Evolutionary conservation across 306 rosid species (phyloP), one percentile per base, ranked within the genome.

Genomic region (Hippophae gyantsensis): DNA sequence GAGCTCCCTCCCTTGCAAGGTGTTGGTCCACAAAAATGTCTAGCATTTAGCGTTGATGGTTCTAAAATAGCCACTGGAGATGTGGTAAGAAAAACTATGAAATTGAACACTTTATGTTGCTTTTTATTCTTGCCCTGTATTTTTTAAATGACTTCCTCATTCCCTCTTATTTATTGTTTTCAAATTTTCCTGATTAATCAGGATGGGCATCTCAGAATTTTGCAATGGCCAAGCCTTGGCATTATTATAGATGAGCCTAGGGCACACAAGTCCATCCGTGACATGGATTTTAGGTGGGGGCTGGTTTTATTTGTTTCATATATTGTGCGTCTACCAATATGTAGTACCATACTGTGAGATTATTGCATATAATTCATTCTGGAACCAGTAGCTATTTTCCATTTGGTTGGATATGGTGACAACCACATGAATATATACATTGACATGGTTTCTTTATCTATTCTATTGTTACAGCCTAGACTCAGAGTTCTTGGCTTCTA

Each of bases 61-160:
- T 83, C 96, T 76, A 92, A 81, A 69, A 56, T 92, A 64, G 96
- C 98, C 55, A 81, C 87, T 47, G 98, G 98, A 9, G 95, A 95
- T 11, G 69, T 50, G 82, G 98, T 92, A 75, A 81, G 87, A 64
- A 64, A 54, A 50, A 46, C 52, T 42, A 18, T 64, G 11, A 56
- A 2, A n/a, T 67, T 69, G 43, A 60, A 42, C 14, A 41, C 42
- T 66, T 64, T 59, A 18, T 60, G 47, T 66, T 23, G 38, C 11
- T 61, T 42, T 64, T 46, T 25, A 48, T 40, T 51, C 43, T 25
- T 11, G 13, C 66, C 58, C 52, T 56, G 52, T 18, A 9, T 13
- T 41, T 54, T 58, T 58, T 9, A 13, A 5, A 41, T 60, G 27
- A 9, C 56, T 44, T 53, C 23, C 23, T 18, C 23, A 14, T 42